Percentiles rank a stretch among this genome's conserved stretches.
These are phyloP conservation scores for Achaetomiella virescens DNA, from an alignment of 495 filamentous ascomycete genomes.

Conservation along the genomic window DNA sequence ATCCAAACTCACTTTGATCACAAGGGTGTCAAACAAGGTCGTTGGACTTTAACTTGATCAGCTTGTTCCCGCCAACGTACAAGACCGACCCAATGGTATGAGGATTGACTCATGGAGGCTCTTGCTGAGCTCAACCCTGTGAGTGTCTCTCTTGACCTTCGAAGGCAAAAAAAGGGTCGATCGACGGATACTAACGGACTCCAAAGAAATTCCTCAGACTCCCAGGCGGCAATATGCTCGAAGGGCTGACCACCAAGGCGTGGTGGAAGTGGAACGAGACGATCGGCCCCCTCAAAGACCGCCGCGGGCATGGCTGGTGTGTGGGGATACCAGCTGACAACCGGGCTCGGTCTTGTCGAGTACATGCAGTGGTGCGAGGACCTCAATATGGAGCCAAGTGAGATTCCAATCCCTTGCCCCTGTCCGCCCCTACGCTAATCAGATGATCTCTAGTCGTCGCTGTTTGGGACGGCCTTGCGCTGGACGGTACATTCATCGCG, in stretches of 20 bases:
- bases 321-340: constrained; percentile 57
- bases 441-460: constrained; percentile 16
- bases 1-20: background rate
- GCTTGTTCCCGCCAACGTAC: constrained; percentile 63
- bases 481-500: constrained; percentile 46
- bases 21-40: background rate
- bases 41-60: constrained; percentile 43
- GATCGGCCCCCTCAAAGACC: constrained; percentile 55
- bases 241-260: constrained; percentile 45
- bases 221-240: constrained; percentile 63
- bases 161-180: too few relatives aligned
- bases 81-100: constrained; percentile 56
- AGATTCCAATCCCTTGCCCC: background rate
- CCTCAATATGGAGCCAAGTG: constrained; percentile 42
- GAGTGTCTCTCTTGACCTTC: background rate
- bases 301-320: constrained; percentile 56
- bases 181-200: background rate
- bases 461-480: constrained; percentile 57
- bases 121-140: constrained; percentile 46
- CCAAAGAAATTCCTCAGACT: constrained; percentile 49
- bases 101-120: constrained; percentile 54
- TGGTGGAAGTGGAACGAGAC: constrained; percentile 67
- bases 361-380: constrained; percentile 64
- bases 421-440: background rate
- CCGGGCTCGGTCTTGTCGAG: constrained; percentile 57